Percentiles rank a stretch among this genome's conserved stretches.
Evolutionary conservation across 768 basidiomycete genomes (phyloP).

Genomic region (Pleurotus platypus): DNA sequence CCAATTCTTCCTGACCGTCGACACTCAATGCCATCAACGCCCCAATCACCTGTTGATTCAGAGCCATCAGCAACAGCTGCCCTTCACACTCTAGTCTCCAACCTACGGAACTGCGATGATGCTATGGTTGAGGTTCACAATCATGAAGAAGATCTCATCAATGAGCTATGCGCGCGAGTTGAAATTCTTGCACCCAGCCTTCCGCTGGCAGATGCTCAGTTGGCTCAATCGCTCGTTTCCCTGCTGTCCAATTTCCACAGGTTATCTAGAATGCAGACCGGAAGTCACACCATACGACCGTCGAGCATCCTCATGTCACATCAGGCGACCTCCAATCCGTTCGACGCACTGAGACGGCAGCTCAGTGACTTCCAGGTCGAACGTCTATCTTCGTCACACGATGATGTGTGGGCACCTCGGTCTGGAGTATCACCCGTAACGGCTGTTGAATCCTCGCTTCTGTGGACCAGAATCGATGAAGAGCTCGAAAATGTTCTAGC

Average conservation of each 20-base stretch:
- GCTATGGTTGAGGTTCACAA: conserved; percentile 45
- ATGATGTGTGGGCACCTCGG: conserved; percentile 25
- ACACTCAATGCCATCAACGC: conserved; percentile 54
- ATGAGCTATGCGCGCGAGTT: conserved; percentile 57
- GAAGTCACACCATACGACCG: conserved; percentile 12
- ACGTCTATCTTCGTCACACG: conserved; percentile 37
- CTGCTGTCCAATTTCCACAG: conserved; percentile 68
- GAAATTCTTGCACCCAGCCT: conserved; percentile 42
- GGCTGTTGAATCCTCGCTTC: conserved; percentile 55
- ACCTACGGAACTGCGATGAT: conserved; percentile 51
- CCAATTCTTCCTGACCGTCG: conserved; percentile 58
- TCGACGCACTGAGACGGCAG: conserved; percentile 63
- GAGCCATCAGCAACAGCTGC: conserved; percentile 42
- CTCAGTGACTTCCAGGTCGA: conserved; percentile 65
- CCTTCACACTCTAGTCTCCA: conserved; percentile 58
- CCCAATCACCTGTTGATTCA: conserved; percentile 27
- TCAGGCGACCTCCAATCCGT: conserved; percentile 33
- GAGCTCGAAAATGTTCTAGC: conserved; percentile 67
- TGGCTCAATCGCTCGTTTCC: conserved; percentile 66
- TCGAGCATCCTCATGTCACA: conserved; percentile 7
- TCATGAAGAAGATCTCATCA: conserved; percentile 50
- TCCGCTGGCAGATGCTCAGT: conserved; percentile 47
- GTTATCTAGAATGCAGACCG: conserved; percentile 44
- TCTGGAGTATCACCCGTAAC: conserved; percentile 39
- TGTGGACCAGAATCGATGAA: conserved; percentile 75